Conservation (phyloP, 441 rosid genomes). For the Arabidopsis lyrata region DNA sequence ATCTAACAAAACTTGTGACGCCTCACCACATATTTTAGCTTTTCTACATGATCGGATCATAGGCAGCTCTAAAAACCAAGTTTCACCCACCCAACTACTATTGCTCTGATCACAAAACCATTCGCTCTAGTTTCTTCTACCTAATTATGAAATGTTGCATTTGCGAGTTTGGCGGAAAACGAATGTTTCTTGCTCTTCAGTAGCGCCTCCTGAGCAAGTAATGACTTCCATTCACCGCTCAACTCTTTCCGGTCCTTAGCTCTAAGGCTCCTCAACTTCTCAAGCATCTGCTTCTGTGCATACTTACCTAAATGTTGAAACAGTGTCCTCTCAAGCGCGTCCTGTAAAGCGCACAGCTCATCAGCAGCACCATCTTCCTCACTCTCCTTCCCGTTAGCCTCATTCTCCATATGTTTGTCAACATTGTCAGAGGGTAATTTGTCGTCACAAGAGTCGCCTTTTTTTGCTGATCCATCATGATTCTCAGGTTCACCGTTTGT, state of each 20-base stretch:
- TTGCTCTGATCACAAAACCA: background rate
- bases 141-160: constrained; percentile 3
- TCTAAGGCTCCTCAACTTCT: constrained; percentile 10
- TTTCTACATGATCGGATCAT: background rate
- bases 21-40: background rate
- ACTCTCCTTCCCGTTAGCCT: background rate
- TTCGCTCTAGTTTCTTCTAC: constrained; percentile 1
- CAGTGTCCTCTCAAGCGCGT: constrained; percentile 24
- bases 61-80: background rate
- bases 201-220: constrained; percentile 12
- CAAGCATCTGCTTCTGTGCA: constrained; percentile 11
- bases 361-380: background rate
- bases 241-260: constrained; percentile 24
- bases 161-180: background rate
- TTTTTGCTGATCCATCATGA: background rate
- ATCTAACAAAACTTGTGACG: background rate
- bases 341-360: constrained; percentile 12
- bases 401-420: constrained; percentile 2
- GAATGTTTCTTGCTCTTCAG: constrained; percentile 11
- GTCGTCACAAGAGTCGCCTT: background rate
- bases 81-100: background rate
- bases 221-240: constrained; percentile 29
- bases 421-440: background rate
- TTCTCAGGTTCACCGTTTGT: background rate
- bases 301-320: background rate